Base-by-base conservation (phyloP, 306 rosid species). In the Pyrus pyrifolia region DNA sequence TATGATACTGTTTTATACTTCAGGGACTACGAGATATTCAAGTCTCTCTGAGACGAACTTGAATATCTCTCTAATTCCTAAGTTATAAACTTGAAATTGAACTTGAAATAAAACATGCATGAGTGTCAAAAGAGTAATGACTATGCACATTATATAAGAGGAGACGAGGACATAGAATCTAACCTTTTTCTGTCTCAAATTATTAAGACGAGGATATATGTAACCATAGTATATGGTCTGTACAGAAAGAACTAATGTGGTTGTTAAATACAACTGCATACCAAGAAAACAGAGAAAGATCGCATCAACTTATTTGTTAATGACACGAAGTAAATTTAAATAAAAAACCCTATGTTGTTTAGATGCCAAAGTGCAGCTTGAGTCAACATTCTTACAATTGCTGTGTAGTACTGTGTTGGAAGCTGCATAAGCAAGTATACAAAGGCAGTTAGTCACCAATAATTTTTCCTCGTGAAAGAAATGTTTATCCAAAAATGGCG, bases 321-420 rank as follows among this genome's bases (percentile, higher is more conserved):
- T 38, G 21, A 21, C 7, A 33, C 10, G 4, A 35, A 40, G 35
- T n/a, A 14, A 11, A 67, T 25, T 49, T n/a, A 18, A 35, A 21
- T 29, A 19, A 12, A 52, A 71, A 71, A 71, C 31, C 14, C 38
- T 8, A 8, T 25, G 71, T 46, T 45, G 73, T 18, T 27, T 46
- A 67, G 30, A 21, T 53, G 55, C 33, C 33, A 42, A 74, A 14
- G 27, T 77, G 71, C 55, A 49, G 63, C 58, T 80, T 78, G 72
- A 59, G 75, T 51, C 44, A 78, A 82, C 75, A 78, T 74, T 51
- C 89, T 71, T 84, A 93, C 98, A 96, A 83, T 59, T 81, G 98
- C 98, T 84, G 40, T 88, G 69, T 88, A 91, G 72, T 78, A 83
- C 84, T 93, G 97, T 67, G 98, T 93, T 33, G 89, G 98, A 81